Conservation (phyloP, 1,284 basidiomycete genomes). For the Irpex rosettiformis region DNA sequence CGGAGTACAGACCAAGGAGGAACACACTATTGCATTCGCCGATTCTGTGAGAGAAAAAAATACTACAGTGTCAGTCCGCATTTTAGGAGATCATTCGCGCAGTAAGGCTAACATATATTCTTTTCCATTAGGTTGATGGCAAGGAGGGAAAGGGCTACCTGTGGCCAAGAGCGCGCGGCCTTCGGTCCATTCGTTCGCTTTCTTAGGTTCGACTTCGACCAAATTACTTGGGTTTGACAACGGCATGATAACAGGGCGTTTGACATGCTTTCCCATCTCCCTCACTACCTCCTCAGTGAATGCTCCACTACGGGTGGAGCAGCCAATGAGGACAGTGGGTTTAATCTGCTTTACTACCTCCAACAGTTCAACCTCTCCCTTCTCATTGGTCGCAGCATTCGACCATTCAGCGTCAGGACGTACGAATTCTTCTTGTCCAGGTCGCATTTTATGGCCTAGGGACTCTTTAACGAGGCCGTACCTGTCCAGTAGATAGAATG, state of each 20-base stretch:
- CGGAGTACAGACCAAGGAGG: neutral
- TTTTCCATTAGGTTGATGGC: slow-evolving; percentile 62
- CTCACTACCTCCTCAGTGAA: slow-evolving; percentile 76
- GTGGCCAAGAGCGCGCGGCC: slow-evolving; percentile 78
- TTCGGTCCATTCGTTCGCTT: slow-evolving; percentile 73
- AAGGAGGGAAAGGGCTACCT: slow-evolving; percentile 78
- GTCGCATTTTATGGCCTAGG: slow-evolving; percentile 47
- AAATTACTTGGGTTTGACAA: slow-evolving; percentile 79
- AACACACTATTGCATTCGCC: slow-evolving; percentile 43
- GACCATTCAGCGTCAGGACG: slow-evolving; percentile 53
- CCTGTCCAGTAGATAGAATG: slow-evolving; percentile 67
- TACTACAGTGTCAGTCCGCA: neutral
- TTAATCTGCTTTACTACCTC: slow-evolving; percentile 68
- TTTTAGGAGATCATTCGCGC: no score
- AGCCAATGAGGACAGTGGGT: slow-evolving; percentile 78
- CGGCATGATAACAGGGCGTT: slow-evolving; percentile 79
- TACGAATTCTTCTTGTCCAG: slow-evolving; percentile 53
- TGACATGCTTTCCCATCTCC: slow-evolving; percentile 67
- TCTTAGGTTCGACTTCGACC: slow-evolving; percentile 72
- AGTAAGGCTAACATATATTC: slow-evolving; percentile 59
- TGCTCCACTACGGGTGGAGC: slow-evolving; percentile 75
- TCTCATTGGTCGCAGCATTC: slow-evolving; percentile 35
- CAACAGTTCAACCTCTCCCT: slow-evolving; percentile 48
- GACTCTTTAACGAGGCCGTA: slow-evolving; percentile 54
- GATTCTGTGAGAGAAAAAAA: slow-evolving; percentile 2